phyloP scores from a whole-genome alignment of 2,329 filamentous ascomycete species.

The Colletotrichum gigasporum region DNA sequence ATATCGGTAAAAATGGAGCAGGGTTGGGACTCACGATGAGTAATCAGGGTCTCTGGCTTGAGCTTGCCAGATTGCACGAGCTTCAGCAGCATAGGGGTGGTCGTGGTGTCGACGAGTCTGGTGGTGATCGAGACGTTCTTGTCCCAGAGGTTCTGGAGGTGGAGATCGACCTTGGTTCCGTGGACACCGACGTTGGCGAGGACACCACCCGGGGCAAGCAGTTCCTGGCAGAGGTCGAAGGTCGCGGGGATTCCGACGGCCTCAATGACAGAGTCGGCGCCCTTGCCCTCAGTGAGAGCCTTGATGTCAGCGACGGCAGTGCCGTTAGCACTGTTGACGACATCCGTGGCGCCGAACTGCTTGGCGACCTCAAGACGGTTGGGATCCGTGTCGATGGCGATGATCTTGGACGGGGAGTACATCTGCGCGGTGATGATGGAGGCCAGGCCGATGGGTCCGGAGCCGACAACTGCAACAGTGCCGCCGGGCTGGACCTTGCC shows the following conservation, averaged over 20 bases:
- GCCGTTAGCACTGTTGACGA: constrained; percentile 47
- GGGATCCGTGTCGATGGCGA: constrained; percentile 61
- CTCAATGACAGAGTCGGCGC: constrained; percentile 67
- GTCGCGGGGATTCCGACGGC: constrained; percentile 64
- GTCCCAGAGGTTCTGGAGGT: constrained; percentile 63
- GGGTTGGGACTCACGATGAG: constrained; percentile 51
- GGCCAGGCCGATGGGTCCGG: constrained; percentile 72
- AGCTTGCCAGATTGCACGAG: constrained; percentile 52
- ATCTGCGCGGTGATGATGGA: constrained; percentile 46
- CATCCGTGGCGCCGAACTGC: constrained; percentile 57
- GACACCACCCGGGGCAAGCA: constrained; percentile 61
- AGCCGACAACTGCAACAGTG: constrained; percentile 70
- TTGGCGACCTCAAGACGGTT: constrained; percentile 57
- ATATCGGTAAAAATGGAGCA: too few species aligned
- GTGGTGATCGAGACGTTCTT: constrained; percentile 62
- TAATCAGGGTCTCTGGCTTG: constrained; percentile 53
- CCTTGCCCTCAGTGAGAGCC: constrained; percentile 57
- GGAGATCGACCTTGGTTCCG: constrained; percentile 59
- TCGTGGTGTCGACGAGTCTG: constrained; percentile 55
- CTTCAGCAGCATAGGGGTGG: constrained; percentile 59
- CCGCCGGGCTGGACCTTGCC: constrained; percentile 69
- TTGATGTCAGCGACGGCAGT: constrained; percentile 50
- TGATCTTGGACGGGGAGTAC: constrained; percentile 60
- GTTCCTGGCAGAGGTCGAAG: constrained; percentile 61
- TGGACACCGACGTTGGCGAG: constrained; percentile 69